Evolutionary conservation across 2,329 filamentous ascomycete genomes (phyloP).

Genomic region (Colletotrichum sp.): DNA sequence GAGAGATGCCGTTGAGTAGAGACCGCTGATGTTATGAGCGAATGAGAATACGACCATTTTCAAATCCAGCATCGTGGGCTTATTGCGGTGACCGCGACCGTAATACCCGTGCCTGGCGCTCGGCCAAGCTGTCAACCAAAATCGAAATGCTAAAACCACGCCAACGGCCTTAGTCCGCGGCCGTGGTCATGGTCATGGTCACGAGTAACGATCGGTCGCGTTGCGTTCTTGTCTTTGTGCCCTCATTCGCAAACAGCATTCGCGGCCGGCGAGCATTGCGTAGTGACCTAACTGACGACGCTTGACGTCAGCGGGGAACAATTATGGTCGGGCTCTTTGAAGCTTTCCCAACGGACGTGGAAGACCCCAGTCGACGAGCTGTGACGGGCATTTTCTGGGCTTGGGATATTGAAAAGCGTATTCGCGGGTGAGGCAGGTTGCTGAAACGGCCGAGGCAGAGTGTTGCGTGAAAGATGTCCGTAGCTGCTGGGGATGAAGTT

Average conservation of each 20-base stretch:
- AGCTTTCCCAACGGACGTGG: not conserved
- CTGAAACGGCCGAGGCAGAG: constrained; percentile 18
- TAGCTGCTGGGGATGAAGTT: not conserved
- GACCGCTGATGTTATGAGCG: not conserved
- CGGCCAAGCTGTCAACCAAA: not conserved
- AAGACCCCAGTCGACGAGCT: not conserved
- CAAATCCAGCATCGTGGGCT: not conserved
- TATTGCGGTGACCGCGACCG: not conserved
- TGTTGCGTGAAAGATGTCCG: not conserved
- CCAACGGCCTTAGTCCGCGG: not conserved
- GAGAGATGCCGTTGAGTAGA: not conserved
- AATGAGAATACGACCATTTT: constrained; percentile 4
- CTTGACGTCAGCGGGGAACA: not conserved
- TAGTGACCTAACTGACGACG: not conserved
- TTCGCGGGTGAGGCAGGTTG: not conserved
- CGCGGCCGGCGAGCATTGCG: not conserved
- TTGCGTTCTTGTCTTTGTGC: not conserved
- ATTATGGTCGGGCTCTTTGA: not conserved
- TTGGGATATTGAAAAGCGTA: not conserved
- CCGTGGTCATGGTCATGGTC: not conserved
- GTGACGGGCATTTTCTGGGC: not conserved
- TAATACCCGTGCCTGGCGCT: not conserved
- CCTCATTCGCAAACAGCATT: not conserved
- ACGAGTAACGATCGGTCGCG: not conserved
- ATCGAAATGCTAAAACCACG: not conserved